Conservation (phyloP, 2,329 filamentous ascomycete genomes). For the Aspergillus arachidicola region DNA sequence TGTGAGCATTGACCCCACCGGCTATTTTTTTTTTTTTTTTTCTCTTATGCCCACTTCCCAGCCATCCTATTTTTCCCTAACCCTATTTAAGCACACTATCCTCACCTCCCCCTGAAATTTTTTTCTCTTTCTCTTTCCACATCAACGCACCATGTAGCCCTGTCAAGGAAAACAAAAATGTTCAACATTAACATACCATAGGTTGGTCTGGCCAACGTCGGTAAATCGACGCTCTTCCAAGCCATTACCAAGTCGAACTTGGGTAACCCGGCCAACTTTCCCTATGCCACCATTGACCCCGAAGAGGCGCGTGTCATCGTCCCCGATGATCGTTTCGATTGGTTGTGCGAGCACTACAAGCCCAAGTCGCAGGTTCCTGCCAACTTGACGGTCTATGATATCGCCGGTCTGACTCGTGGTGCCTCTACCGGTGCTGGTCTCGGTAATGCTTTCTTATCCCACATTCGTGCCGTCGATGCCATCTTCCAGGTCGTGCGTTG, state of each 20-base stretch:
- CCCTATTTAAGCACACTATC: constrained; percentile 22
- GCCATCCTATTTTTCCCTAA: constrained; percentile 25
- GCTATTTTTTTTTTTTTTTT: constrained; percentile 26
- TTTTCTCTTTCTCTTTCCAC: constrained; percentile 7
- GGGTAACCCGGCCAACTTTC: constrained; percentile 99
- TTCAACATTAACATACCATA: constrained; percentile 43
- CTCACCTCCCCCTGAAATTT: constrained; percentile 11
- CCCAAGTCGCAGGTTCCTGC: constrained; percentile 97
- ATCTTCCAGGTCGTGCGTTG: constrained; percentile 97
- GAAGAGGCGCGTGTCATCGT: constrained; percentile 98
- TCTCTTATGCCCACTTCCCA: constrained; percentile 24
- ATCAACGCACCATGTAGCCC: constrained; percentile 12
- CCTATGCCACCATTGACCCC: constrained; percentile 97
- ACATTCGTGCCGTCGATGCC: constrained; percentile 96
- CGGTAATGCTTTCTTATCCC: constrained; percentile 96
- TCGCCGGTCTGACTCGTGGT: constrained; percentile 92
- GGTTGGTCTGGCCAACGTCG: constrained; percentile 98
- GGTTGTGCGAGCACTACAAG: constrained; percentile 94
- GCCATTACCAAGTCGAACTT: constrained; percentile 97
- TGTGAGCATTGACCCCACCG: constrained; percentile 62
- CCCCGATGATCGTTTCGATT: constrained; percentile 93
- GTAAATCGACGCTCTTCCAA: constrained; percentile 99
- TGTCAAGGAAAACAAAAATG: constrained; percentile 1
- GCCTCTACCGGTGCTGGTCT: constrained; percentile 97
- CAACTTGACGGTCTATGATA: constrained; percentile 97